phyloP scores from a whole-genome alignment of 805 yeast genomes.

The Sungouiella thailandica region DNA sequence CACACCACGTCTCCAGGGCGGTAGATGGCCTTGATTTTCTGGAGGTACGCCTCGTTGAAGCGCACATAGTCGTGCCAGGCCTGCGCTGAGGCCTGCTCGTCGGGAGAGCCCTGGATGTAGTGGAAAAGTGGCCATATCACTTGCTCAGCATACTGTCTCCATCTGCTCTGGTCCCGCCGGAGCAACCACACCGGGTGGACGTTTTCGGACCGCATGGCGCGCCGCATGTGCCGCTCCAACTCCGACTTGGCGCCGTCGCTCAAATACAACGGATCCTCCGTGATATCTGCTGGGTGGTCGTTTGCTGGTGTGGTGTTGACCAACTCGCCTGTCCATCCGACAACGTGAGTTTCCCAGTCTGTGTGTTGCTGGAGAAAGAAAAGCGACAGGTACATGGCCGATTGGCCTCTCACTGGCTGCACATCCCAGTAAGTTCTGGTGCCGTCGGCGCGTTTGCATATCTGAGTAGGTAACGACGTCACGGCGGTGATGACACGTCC shows the following conservation, averaged over 20 bases:
- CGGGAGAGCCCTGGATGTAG: conserved; percentile 77
- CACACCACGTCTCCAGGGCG: conserved; percentile 87
- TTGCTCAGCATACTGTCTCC: conserved; percentile 89
- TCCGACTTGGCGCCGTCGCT: conserved; percentile 49
- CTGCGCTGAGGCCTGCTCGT: conserved; percentile 62
- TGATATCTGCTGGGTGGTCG: conserved; percentile 26
- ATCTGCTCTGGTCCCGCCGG: conserved; percentile 70
- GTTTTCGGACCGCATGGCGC: conserved; percentile 42
- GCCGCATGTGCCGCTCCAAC: conserved; percentile 44
- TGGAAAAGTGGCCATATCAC: conserved; percentile 94
- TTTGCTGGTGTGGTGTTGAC: conserved; percentile 21
- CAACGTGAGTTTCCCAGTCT: conserved; percentile 80
- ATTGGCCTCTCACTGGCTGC: conserved; percentile 69
- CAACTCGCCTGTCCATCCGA: conserved; percentile 96
- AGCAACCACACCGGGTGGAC: conserved; percentile 88
- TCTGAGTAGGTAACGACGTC: conserved; percentile 63
- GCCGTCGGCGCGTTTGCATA: conserved; percentile 36
- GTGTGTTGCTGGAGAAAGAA: conserved; percentile 58
- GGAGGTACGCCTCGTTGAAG: conserved; percentile 86
- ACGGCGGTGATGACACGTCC: conserved; percentile 68
- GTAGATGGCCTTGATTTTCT: conserved; percentile 67
- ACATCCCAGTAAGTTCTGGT: conserved; percentile 49
- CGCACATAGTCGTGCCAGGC: conserved; percentile 86
- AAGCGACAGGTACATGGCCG: conserved; percentile 77
- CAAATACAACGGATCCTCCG: conserved; percentile 56